Evolutionary conservation across 192 early-diverging fungal genomes (phyloP).

Genomic region (Podila epicladia): DNA sequence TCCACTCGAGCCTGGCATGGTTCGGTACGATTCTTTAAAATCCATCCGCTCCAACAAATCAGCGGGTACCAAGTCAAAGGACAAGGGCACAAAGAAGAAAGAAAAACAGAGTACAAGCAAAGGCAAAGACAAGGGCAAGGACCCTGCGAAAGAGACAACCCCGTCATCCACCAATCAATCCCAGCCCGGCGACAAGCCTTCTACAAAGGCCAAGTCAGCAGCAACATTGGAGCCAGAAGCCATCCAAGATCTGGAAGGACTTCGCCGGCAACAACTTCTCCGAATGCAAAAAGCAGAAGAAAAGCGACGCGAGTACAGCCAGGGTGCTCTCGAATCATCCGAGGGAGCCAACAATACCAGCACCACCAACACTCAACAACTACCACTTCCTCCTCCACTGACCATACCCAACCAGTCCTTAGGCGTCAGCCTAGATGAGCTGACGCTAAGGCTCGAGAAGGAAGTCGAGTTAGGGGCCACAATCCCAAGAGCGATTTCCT

Average conservation of each 20-base stretch:
- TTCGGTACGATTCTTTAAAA: slow-evolving; percentile 12
- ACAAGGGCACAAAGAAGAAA: background rate
- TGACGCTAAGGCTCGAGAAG: background rate
- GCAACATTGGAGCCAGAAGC: slow-evolving; percentile 3
- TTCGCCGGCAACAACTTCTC: slow-evolving; percentile 10
- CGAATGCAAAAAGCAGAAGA: slow-evolving; percentile 5
- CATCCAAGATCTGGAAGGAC: slow-evolving; percentile 20
- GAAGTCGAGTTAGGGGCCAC: background rate
- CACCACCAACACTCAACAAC: too few relatives aligned
- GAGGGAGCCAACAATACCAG: background rate
- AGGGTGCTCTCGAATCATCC: background rate
- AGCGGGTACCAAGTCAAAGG: background rate
- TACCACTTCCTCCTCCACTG: background rate
- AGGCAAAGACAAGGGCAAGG: background rate
- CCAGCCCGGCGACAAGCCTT: background rate
- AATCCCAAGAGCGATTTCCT: background rate
- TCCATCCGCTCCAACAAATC: slow-evolving; percentile 3
- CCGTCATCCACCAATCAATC: background rate
- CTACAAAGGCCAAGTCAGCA: background rate
- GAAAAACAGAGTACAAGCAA: slow-evolving; percentile 1
- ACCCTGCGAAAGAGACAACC: background rate
- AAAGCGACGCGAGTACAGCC: slow-evolving; percentile 22
- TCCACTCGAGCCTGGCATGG: slow-evolving; percentile 27
- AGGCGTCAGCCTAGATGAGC: background rate
- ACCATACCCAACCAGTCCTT: background rate